phyloP scores from a whole-genome alignment of 2,329 filamentous ascomycete species.

The Aspergillus quadricinctus region DNA sequence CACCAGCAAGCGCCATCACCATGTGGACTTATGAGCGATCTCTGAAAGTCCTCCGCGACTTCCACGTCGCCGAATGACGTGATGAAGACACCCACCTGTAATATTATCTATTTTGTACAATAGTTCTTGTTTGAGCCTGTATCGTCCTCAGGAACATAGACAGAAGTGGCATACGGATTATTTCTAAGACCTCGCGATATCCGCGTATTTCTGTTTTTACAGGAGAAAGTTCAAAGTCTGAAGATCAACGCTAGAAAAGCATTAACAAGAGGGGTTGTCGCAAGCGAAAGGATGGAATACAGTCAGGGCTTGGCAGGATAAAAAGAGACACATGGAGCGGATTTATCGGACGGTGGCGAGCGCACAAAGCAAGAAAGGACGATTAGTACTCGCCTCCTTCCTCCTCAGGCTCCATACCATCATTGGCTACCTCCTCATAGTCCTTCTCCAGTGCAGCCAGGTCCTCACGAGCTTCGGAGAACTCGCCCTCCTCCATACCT shows the following conservation, averaged over 20 bases:
- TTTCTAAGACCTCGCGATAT: neutral
- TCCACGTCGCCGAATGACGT: constrained; percentile 21
- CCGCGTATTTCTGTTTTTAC: neutral
- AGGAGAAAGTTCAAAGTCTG: neutral
- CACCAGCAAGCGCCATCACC: constrained; percentile 85
- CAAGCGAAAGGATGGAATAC: constrained; percentile 12
- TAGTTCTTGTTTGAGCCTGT: neutral
- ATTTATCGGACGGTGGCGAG: constrained; percentile 7
- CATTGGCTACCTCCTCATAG: constrained; percentile 77
- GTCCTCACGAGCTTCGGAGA: constrained; percentile 82
- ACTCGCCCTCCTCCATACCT: constrained; percentile 90
- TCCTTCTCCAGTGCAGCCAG: constrained; percentile 81
- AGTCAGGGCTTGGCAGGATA: constrained; percentile 7
- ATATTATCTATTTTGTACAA: neutral
- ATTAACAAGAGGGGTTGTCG: constrained; percentile 23
- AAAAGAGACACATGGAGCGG: constrained; percentile 16
- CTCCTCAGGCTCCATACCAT: constrained; percentile 62
- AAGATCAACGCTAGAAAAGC: constrained; percentile 15
- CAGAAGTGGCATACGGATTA: neutral
- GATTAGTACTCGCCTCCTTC: constrained; percentile 37
- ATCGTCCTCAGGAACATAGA: neutral
- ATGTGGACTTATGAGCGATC: constrained; percentile 91
- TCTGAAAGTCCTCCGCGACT: constrained; percentile 55
- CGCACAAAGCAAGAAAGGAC: neutral
- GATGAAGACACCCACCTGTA: neutral